These are phyloP conservation scores for Sporobolus alterniflorus DNA, from an alignment of 202 grass and related monocot genomes.

Conservation along the genomic window DNA sequence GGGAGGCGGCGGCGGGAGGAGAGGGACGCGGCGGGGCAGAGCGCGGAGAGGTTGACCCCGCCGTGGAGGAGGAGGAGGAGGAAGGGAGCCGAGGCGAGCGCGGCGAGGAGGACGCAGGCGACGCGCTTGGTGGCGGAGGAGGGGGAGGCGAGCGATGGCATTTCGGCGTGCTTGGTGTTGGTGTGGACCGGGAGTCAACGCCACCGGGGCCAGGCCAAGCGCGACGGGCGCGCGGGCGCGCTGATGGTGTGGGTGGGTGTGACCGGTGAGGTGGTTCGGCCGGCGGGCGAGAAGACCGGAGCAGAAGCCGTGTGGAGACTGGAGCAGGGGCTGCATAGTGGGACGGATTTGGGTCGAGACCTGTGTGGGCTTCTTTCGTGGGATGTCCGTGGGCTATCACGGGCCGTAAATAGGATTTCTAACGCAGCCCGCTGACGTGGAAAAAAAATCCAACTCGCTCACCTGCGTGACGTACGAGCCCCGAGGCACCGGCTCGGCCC, in stretches of 20 bases:
- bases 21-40: constrained; percentile 43
- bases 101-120: constrained; percentile 55
- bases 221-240: neutral
- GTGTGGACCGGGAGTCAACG: constrained; percentile 17
- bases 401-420: neutral
- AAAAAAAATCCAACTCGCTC: neutral
- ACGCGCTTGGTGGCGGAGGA: constrained; percentile 32
- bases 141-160: constrained; percentile 29
- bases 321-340: neutral
- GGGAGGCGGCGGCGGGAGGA: constrained; percentile 14
- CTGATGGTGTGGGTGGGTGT: neutral
- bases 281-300: neutral
- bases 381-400: neutral
- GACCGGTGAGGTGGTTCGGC: neutral
- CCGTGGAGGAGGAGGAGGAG: constrained; percentile 44
- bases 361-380: neutral
- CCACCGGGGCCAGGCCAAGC: neutral
- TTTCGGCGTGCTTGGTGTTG: constrained; percentile 10
- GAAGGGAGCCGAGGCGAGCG: constrained; percentile 54
- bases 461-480: too few species aligned
- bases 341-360: neutral
- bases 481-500: too few species aligned
- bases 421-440: neutral
- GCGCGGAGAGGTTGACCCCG: constrained; percentile 17
- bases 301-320: neutral